Conservation (phyloP, 2,329 filamentous ascomycete genomes). For the Lasiodiplodia theobromae region DNA sequence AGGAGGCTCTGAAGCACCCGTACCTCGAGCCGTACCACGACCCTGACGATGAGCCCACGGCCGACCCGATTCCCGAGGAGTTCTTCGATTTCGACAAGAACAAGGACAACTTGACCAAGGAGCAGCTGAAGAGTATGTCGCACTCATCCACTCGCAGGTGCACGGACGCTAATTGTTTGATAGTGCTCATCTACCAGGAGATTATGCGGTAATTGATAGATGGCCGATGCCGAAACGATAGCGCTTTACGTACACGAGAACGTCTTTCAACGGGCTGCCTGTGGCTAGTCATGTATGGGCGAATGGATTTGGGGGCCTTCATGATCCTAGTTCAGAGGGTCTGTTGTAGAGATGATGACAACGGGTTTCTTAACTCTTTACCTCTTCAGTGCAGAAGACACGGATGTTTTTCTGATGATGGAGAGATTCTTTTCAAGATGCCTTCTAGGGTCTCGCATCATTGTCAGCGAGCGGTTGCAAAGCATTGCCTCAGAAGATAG, state of each 20-base stretch:
- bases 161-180: constrained; percentile 34
- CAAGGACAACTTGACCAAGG: constrained; percentile 98
- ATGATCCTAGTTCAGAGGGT: constrained; percentile 17
- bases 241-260: constrained; percentile 26
- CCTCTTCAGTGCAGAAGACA: constrained; percentile 1
- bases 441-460: constrained; percentile 21
- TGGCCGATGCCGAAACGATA: constrained; percentile 1
- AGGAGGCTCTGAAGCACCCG: constrained; percentile 95
- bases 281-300: constrained; percentile 10
- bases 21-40: constrained; percentile 99
- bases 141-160: neutral
- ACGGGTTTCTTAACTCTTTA: constrained; percentile 17
- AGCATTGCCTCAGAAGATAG: constrained; percentile 19
- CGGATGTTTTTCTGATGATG: constrained; percentile 5
- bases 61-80: constrained; percentile 94
- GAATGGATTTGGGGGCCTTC: constrained; percentile 15
- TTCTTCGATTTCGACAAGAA: constrained; percentile 99
- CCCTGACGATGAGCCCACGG: constrained; percentile 96
- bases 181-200: constrained; percentile 91
- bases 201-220: constrained; percentile 73
- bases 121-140: constrained; percentile 85
- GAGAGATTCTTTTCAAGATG: constrained; percentile 17
- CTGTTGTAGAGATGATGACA: constrained; percentile 2
- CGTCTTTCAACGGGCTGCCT: constrained; percentile 11
- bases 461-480: constrained; percentile 19